phyloP scores from a whole-genome alignment of 768 basidiomycete genomes.

The Lanmaoa pseudosensibilis region DNA sequence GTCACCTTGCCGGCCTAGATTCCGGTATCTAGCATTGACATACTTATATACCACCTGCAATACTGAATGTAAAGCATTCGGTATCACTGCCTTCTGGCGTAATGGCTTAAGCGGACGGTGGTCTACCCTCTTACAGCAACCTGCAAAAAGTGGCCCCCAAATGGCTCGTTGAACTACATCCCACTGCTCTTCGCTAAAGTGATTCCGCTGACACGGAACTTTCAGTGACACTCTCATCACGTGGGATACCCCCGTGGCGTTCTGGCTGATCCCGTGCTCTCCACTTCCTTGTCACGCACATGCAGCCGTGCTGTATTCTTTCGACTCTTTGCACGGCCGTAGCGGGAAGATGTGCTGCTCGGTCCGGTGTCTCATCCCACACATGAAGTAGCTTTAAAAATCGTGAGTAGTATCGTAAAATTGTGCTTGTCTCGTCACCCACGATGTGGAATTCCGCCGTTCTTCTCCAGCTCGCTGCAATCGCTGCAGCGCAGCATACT shows the following conservation, averaged over 20 bases:
- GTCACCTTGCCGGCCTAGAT: too few species aligned
- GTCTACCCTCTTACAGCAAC: too few species aligned
- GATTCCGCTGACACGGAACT: background rate
- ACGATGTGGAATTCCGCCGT: conserved; percentile 8
- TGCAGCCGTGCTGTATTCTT: background rate
- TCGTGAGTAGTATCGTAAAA: background rate
- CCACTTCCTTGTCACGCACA: background rate
- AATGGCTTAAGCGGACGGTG: too few species aligned
- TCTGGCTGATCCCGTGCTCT: background rate
- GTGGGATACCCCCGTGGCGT: background rate
- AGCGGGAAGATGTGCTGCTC: background rate
- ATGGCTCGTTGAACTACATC: too few species aligned
- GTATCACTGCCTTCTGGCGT: too few species aligned
- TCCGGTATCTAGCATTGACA: too few species aligned
- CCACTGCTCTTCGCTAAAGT: background rate
- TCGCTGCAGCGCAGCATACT: conserved; percentile 11
- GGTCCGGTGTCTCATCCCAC: conserved; percentile 5
- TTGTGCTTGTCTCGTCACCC: background rate
- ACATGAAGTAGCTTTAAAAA: background rate
- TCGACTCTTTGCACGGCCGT: background rate
- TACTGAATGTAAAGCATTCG: too few species aligned
- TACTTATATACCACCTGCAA: too few species aligned
- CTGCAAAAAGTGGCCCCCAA: too few species aligned
- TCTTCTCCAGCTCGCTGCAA: background rate
- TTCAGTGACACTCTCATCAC: background rate